Conservation (phyloP, 2,329 filamentous ascomycete species). For the Zasmidium angulare region DNA sequence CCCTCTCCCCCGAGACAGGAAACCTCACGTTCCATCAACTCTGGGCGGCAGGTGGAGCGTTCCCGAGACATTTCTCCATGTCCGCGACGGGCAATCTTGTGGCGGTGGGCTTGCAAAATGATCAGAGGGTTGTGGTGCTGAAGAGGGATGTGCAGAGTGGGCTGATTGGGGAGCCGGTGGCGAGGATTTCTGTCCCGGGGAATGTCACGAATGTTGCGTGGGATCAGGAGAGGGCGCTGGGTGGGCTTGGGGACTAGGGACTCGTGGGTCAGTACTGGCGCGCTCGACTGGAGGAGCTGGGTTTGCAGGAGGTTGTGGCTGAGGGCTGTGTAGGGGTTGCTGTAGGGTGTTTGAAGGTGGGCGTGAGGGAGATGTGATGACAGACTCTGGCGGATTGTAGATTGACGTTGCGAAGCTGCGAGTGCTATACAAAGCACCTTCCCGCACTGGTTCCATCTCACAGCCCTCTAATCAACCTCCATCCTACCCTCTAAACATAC, state of each 20-base stretch:
- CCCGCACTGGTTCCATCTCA: too few species aligned
- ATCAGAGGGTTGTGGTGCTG: constrained; percentile 62
- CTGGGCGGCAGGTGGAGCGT: constrained; percentile 62
- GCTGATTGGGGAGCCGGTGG: constrained; percentile 52
- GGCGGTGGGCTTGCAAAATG: constrained; percentile 65
- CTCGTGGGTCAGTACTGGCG: background rate
- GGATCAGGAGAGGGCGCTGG: constrained; percentile 20
- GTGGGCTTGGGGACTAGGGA: background rate
- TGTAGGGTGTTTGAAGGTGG: too few species aligned
- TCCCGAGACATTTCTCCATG: constrained; percentile 67
- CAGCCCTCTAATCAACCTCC: too few species aligned
- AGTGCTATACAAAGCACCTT: too few species aligned
- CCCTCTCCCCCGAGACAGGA: constrained; percentile 56
- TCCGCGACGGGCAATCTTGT: constrained; percentile 64
- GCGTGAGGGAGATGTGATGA: too few species aligned
- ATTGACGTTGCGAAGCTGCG: too few species aligned
- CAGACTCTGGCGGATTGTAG: too few species aligned
- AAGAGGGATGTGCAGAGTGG: constrained; percentile 61
- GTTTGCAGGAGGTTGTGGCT: too few species aligned
- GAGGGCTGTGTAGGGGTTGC: too few species aligned
- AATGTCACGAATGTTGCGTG: constrained; percentile 39
- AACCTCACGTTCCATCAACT: constrained; percentile 57
- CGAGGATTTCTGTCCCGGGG: constrained; percentile 30
- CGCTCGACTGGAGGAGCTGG: background rate
- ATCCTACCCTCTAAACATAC: constrained; percentile 31